Percentiles rank a stretch among this genome's conserved stretches.
Evolutionary conservation across 2,329 filamentous ascomycete genomes (phyloP).

Genomic region (Penicillium sp.): DNA sequence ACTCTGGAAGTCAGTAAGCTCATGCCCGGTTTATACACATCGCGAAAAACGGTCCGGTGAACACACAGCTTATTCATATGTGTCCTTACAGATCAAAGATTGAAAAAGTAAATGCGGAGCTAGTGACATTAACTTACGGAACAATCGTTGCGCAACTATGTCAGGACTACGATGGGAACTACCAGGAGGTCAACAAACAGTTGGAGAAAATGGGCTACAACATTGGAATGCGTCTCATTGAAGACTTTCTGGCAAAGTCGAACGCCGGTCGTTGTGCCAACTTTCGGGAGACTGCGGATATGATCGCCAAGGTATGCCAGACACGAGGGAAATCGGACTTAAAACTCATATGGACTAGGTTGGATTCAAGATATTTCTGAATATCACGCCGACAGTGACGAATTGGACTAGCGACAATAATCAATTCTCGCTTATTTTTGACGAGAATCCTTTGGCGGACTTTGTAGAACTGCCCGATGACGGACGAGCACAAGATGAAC

Average conservation of each 20-base stretch:
- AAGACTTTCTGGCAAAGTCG: constrained; percentile 96
- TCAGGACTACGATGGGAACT: constrained; percentile 94
- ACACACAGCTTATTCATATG: constrained; percentile 22
- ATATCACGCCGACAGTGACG: constrained; percentile 88
- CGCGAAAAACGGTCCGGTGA: background rate
- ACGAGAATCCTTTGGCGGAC: constrained; percentile 95
- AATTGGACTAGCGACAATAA: constrained; percentile 98
- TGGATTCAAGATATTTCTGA: constrained; percentile 98
- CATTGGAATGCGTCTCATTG: constrained; percentile 92
- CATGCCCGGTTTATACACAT: background rate
- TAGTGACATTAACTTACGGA: constrained; percentile 96
- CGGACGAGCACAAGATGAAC: constrained; percentile 89
- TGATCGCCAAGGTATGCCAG: constrained; percentile 79
- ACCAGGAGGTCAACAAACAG: constrained; percentile 94
- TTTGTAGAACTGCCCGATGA: constrained; percentile 98
- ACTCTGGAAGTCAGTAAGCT: constrained; percentile 83
- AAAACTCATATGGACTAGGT: constrained; percentile 61
- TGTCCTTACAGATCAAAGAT: constrained; percentile 73
- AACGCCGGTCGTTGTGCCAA: constrained; percentile 87
- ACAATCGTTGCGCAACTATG: constrained; percentile 96
- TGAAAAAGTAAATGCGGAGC: constrained; percentile 97
- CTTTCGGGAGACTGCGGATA: constrained; percentile 94
- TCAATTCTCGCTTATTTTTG: constrained; percentile 93
- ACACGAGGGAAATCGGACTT: background rate
- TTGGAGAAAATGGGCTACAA: constrained; percentile 99